Evolutionary conservation across 345 rosid genomes (phyloP).

Genomic region (Hirschfeldia incana): DNA sequence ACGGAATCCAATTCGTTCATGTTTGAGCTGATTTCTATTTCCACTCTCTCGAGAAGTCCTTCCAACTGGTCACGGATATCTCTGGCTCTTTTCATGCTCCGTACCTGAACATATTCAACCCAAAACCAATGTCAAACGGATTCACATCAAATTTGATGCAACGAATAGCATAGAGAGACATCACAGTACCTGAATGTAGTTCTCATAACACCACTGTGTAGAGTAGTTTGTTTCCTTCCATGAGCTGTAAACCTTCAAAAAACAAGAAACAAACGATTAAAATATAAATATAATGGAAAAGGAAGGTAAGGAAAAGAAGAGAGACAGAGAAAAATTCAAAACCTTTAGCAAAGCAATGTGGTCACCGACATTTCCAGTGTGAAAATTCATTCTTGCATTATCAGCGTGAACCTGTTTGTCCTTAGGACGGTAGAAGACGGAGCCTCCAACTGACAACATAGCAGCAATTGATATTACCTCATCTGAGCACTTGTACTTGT

Average conservation of each 20-base stretch:
- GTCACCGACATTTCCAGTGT: constrained; percentile 90
- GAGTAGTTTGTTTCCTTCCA: constrained; percentile 97
- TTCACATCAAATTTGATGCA: neutral
- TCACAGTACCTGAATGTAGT: constrained; percentile 78
- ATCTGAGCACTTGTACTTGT: constrained; percentile 85
- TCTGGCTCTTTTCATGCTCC: constrained; percentile 99
- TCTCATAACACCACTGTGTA: constrained; percentile 98
- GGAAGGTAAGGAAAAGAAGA: neutral
- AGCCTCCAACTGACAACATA: constrained; percentile 93
- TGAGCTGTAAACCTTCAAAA: constrained; percentile 73
- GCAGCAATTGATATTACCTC: constrained; percentile 86
- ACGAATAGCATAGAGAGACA: constrained; percentile 10
- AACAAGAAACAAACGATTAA: constrained; percentile 23
- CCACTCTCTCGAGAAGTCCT: constrained; percentile 96
- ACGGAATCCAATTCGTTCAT: constrained; percentile 65
- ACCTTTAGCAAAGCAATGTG: constrained; percentile 94
- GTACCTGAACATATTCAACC: constrained; percentile 52
- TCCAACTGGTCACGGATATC: constrained; percentile 92
- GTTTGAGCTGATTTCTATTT: constrained; percentile 74
- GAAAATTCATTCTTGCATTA: constrained; percentile 92
- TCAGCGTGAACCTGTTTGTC: constrained; percentile 99
- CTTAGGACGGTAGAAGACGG: constrained; percentile 94
- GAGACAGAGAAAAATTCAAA: constrained; percentile 19
- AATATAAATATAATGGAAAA: neutral
- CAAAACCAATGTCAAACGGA: constrained; percentile 14